Percentiles rank a stretch among this genome's conserved stretches.
These are phyloP conservation scores for Xylaria sp. DNA, from an alignment of 2,329 filamentous ascomycete genomes.

Conservation along the genomic window DNA sequence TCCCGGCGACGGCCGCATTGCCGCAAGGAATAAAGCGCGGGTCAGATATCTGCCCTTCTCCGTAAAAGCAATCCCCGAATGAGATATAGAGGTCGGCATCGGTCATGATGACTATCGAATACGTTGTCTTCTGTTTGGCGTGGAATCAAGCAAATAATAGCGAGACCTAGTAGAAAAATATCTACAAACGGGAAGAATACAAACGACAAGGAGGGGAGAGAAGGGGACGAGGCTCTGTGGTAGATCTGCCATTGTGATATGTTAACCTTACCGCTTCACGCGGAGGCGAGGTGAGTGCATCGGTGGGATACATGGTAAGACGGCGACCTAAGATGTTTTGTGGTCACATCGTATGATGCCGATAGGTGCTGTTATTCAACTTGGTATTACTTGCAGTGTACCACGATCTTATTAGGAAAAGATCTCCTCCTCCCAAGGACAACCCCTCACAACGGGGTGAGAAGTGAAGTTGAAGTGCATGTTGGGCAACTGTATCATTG, in stretches of 20 bases:
- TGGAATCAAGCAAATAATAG: not conserved
- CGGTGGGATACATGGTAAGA: slow-evolving; percentile 13
- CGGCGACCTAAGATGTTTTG: not conserved
- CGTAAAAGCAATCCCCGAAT: slow-evolving; percentile 42
- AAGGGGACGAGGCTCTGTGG: not conserved
- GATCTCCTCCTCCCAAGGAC: slow-evolving; percentile 17
- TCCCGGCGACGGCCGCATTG: slow-evolving; percentile 39
- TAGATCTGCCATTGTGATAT: not conserved
- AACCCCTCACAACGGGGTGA: slow-evolving; percentile 13
- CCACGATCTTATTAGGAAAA: slow-evolving; percentile 23
- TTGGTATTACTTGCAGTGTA: slow-evolving; percentile 21
- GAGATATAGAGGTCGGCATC: slow-evolving; percentile 41
- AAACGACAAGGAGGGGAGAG: not conserved
- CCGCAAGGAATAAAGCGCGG: slow-evolving; percentile 42
- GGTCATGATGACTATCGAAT: slow-evolving; percentile 30
- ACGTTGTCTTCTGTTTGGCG: not conserved
- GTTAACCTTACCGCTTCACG: not conserved
- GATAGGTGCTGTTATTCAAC: slow-evolving; percentile 5
- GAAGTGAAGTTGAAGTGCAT: slow-evolving; percentile 7
- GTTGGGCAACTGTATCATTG: slow-evolving; percentile 17
- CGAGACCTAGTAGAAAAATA: not conserved
- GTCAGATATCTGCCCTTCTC: slow-evolving; percentile 42
- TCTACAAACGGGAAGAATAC: not conserved
- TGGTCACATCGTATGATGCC: not conserved
- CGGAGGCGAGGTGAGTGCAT: not conserved